Evolutionary conservation across 257 asterid species (phyloP).

Genomic region (Solanum arcanum): DNA sequence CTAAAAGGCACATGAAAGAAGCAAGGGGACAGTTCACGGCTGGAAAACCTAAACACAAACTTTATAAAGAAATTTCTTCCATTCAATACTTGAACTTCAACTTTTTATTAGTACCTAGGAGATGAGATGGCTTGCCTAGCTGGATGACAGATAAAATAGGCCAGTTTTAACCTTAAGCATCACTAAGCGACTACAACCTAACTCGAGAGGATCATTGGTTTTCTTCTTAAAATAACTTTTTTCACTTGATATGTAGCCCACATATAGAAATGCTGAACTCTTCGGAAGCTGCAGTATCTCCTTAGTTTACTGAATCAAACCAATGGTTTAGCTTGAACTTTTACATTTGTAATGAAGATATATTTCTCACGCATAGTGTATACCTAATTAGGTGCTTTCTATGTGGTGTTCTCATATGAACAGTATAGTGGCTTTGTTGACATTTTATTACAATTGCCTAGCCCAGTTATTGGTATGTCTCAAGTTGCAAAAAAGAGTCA

Average conservation of each 20-base stretch:
- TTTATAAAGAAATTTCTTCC: background rate
- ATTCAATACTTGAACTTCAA: background rate
- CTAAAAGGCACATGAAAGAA: background rate
- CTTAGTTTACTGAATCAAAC: background rate
- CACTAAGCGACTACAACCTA: background rate
- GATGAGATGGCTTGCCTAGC: background rate
- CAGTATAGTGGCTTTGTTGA: background rate
- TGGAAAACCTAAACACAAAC: background rate
- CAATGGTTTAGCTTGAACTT: background rate
- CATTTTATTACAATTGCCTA: background rate
- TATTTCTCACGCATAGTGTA: background rate
- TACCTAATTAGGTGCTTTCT: background rate
- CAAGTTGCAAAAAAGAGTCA: background rate
- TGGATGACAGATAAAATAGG: background rate
- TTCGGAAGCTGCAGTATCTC: background rate
- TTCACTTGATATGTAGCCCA: background rate
- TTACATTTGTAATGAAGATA: background rate
- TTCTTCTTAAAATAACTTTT: background rate
- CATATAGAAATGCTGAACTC: background rate
- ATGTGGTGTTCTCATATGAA: background rate
- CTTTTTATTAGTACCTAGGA: background rate
- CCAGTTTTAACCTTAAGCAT: background rate
- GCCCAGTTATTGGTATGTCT: background rate
- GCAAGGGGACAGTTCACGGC: background rate
- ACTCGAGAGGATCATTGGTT: background rate